These are phyloP conservation scores for Eragrostis tef DNA, from an alignment of 202 grass and related monocot species.

Conservation along the genomic window DNA sequence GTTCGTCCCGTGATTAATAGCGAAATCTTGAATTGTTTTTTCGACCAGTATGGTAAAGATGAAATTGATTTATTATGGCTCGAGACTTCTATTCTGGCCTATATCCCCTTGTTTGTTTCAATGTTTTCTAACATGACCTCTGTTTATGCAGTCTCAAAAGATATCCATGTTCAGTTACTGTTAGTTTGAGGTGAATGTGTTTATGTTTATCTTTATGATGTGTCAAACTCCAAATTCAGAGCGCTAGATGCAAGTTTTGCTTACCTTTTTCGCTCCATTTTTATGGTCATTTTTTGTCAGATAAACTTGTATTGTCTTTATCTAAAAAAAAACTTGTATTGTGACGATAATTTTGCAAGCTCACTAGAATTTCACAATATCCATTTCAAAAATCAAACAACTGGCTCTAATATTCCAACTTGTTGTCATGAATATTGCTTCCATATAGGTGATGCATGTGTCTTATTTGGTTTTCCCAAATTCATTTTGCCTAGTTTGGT, in stretches of 20 bases:
- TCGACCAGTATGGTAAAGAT: neutral
- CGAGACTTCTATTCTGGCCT: neutral
- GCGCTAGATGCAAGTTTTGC: neutral
- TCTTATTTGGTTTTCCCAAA: conserved; percentile 5
- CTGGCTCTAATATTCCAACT: neutral
- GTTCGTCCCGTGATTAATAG: neutral
- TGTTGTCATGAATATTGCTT: conserved; percentile 17
- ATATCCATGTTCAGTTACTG: neutral
- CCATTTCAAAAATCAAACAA: neutral
- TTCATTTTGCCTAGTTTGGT: neutral
- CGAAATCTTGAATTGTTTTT: neutral
- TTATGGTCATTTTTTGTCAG: neutral
- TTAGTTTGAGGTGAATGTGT: conserved; percentile 1
- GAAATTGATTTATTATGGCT: neutral
- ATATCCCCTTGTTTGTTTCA: neutral
- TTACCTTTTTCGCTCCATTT: neutral
- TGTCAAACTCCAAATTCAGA: neutral
- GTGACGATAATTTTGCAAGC: neutral
- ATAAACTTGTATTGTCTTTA: neutral
- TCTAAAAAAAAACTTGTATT: neutral
- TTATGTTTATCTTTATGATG: neutral
- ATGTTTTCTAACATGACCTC: neutral
- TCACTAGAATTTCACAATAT: conserved; percentile 3
- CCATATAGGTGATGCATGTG: neutral
- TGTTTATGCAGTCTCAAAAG: neutral